phyloP scores from a whole-genome alignment of 179 eudicot genomes.

The Gypsophila paniculata region DNA sequence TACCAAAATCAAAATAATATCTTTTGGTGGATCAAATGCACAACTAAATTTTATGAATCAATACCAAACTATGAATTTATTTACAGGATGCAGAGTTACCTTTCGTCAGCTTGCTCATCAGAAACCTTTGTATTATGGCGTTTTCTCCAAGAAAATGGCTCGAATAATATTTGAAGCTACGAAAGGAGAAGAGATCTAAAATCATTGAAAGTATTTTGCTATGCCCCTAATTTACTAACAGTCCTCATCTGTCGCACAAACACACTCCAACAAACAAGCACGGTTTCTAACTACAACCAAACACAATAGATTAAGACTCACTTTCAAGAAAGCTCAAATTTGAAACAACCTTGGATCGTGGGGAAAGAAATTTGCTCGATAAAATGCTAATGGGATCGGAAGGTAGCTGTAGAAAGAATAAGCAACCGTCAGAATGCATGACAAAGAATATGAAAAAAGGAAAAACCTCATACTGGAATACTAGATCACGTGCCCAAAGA shows the following conservation, averaged over 20 bases:
- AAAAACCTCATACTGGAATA: background rate
- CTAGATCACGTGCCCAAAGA: background rate
- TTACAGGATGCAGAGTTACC: constrained; percentile 37
- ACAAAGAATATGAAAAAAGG: background rate
- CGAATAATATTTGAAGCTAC: constrained; percentile 69
- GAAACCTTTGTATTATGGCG: constrained; percentile 34
- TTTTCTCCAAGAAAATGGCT: constrained; percentile 77
- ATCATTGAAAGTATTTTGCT: background rate
- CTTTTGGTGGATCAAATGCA: background rate
- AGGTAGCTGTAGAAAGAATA: constrained; percentile 54
- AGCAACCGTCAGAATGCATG: constrained; percentile 12
- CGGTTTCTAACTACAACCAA: background rate
- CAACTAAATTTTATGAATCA: background rate
- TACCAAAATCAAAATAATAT: background rate
- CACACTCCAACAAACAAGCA: background rate
- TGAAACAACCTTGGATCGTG: constrained; percentile 64
- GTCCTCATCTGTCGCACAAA: background rate
- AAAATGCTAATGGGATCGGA: constrained; percentile 66
- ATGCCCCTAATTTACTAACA: constrained; percentile 9
- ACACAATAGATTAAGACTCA: background rate
- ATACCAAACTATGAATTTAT: background rate
- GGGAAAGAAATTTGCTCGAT: constrained; percentile 69
- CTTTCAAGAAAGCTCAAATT: background rate
- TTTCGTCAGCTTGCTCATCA: constrained; percentile 44
- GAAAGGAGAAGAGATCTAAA: constrained; percentile 16